Percentiles rank a stretch among this genome's conserved stretches.
These are phyloP conservation scores for Zasmidium angulare DNA, from an alignment of 2,329 filamentous ascomycete species.

Conservation along the genomic window DNA sequence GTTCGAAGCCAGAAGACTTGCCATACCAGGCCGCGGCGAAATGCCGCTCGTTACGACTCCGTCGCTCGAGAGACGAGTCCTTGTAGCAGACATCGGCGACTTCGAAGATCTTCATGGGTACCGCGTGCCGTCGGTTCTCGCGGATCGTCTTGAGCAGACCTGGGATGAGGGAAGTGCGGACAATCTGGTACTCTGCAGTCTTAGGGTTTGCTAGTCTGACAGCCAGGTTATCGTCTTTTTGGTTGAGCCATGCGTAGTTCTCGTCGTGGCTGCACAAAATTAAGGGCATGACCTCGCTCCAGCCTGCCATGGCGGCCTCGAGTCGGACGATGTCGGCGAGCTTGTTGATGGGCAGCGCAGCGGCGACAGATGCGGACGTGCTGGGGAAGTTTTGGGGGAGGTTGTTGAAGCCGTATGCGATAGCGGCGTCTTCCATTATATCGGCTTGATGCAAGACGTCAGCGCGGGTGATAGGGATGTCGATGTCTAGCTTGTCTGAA, in stretches of 20 bases:
- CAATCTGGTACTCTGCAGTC: constrained; percentile 89
- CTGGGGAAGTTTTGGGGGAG: constrained; percentile 84
- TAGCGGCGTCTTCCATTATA: constrained; percentile 97
- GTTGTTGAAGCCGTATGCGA: constrained; percentile 97
- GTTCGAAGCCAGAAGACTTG: constrained; percentile 90
- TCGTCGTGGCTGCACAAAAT: constrained; percentile 97
- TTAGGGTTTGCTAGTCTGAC: constrained; percentile 90
- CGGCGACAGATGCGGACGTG: constrained; percentile 81
- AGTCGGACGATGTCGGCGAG: constrained; percentile 84
- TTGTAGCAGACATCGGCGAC: constrained; percentile 90
- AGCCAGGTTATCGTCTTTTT: constrained; percentile 79
- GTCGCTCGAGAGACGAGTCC: constrained; percentile 75
- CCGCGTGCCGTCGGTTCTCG: constrained; percentile 84
- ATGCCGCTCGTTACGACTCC: constrained; percentile 87
- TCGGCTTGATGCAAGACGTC: constrained; percentile 96
- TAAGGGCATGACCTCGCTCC: constrained; percentile 93
- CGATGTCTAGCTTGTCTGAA: constrained; percentile 68
- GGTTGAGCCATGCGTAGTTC: constrained; percentile 94
- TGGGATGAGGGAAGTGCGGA: constrained; percentile 80
- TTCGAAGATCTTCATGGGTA: constrained; percentile 92
- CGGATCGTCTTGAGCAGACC: constrained; percentile 90
- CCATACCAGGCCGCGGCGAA: constrained; percentile 96
- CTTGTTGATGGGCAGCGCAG: constrained; percentile 89
- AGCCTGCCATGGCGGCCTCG: constrained; percentile 90
- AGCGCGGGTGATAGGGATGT: constrained; percentile 83